Conservation (phyloP, 139 green algal genomes). For the Tetradesmus lagerheimii region DNA sequence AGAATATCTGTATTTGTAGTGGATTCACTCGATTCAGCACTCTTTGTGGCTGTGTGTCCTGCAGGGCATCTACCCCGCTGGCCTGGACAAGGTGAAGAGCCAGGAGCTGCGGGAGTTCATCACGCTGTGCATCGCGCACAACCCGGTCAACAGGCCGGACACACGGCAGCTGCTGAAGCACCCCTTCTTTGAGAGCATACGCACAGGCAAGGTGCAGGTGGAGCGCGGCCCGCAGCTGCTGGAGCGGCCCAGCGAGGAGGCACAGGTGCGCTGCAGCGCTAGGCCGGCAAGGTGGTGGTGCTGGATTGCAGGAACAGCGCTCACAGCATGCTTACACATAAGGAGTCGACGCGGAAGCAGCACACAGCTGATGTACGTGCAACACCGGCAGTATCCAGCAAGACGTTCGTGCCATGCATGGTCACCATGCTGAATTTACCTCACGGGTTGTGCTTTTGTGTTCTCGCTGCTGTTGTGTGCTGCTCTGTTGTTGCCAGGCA, state of each 20-base stretch:
- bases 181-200: slow-evolving; percentile 89
- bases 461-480: neutral
- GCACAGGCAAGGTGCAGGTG: slow-evolving; percentile 55
- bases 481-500: neutral
- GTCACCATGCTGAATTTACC: too few relatives aligned
- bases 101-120: slow-evolving; percentile 91
- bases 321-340: too few relatives aligned
- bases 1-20: too few relatives aligned
- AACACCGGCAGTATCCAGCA: too few relatives aligned
- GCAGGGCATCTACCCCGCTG: slow-evolving; percentile 87
- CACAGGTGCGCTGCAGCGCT: slow-evolving; percentile 40
- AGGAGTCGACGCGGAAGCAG: too few relatives aligned
- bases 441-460: too few relatives aligned
- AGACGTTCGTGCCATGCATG: too few relatives aligned
- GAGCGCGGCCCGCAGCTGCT: slow-evolving; percentile 4
- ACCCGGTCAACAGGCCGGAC: slow-evolving; percentile 76
- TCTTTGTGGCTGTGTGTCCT: neutral
- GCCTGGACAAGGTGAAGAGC: slow-evolving; percentile 86
- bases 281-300: neutral
- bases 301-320: neutral
- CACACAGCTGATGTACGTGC: too few relatives aligned
- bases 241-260: slow-evolving; percentile 38
- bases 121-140: slow-evolving; percentile 86
- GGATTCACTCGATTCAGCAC: too few relatives aligned
- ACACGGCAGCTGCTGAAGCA: slow-evolving; percentile 93